Percentiles rank a stretch among this genome's conserved stretches.
These are phyloP conservation scores for Hortaea werneckii DNA, from an alignment of 2,329 filamentous ascomycete genomes.

Conservation along the genomic window DNA sequence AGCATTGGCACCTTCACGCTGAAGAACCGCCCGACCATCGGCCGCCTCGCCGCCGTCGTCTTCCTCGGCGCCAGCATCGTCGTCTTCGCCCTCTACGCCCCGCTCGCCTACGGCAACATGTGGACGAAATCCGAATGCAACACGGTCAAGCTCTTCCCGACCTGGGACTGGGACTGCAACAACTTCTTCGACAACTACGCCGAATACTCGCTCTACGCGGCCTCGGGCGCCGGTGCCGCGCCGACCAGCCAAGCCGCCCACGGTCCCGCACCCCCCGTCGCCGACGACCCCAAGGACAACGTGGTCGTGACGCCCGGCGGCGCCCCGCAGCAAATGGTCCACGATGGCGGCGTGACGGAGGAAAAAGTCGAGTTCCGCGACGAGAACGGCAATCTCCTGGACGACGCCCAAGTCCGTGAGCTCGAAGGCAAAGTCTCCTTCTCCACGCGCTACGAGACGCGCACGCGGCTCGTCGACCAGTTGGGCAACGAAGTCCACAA, in stretches of 20 bases:
- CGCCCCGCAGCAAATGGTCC: background rate
- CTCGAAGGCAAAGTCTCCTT: conserved; percentile 91
- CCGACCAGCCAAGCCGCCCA: conserved; percentile 19
- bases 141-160: conserved; percentile 72
- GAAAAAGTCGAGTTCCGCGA: conserved; percentile 91
- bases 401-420: conserved; percentile 70
- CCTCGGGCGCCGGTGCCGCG: conserved; percentile 13
- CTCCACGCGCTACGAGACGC: conserved; percentile 91
- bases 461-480: conserved; percentile 71
- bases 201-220: conserved; percentile 21
- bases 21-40: conserved; percentile 60
- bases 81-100: conserved; percentile 76
- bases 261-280: conserved; percentile 25
- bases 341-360: conserved; percentile 42
- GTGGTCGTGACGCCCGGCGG: conserved; percentile 23
- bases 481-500: conserved; percentile 65
- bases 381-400: conserved; percentile 79
- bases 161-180: conserved; percentile 98
- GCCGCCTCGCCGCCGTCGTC: conserved; percentile 59
- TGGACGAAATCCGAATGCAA: conserved; percentile 89
- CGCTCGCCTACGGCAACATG: conserved; percentile 81
- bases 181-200: conserved; percentile 62
- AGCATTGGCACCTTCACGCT: conserved; percentile 43
- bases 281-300: conserved; percentile 27
- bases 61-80: conserved; percentile 66